phyloP scores from a whole-genome alignment of 805 yeast genomes.

The Cyberlindnera euphorbiiphila region DNA sequence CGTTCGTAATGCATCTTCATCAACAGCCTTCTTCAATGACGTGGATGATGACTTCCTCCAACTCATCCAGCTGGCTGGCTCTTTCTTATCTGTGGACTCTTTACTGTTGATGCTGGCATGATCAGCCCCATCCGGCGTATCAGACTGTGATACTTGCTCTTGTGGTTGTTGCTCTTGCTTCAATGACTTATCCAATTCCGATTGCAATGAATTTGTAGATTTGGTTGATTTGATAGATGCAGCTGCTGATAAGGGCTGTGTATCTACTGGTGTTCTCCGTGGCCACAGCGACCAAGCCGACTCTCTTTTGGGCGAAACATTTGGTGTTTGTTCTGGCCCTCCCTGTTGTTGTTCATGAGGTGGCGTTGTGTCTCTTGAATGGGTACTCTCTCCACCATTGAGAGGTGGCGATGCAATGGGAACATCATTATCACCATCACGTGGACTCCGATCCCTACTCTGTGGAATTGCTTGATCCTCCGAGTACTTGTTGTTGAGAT shows the following conservation, averaged over 20 bases:
- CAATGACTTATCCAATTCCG: neutral
- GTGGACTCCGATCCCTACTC: neutral
- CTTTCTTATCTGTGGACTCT: constrained; percentile 10
- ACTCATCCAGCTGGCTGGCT: constrained; percentile 19
- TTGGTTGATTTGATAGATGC: constrained; percentile 8
- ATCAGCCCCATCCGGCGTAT: neutral
- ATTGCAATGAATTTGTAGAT: constrained; percentile 7
- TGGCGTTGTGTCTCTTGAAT: constrained; percentile 1
- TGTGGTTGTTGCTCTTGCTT: neutral
- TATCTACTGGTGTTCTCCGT: constrained; percentile 7
- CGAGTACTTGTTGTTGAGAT: constrained; percentile 3
- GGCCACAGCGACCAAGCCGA: constrained; percentile 17
- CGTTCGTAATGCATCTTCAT: constrained; percentile 12
- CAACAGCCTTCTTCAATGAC: constrained; percentile 19
- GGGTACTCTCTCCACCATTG: neutral
- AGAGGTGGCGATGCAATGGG: no score
- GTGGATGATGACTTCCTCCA: constrained; percentile 26
- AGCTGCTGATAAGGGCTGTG: constrained; percentile 5
- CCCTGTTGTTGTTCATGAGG: neutral
- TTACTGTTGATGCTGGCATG: constrained; percentile 9
- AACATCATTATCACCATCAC: no score
- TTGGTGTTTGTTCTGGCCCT: neutral
- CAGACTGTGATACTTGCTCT: neutral
- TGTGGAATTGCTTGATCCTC: neutral
- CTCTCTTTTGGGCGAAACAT: constrained; percentile 10